A percentile compares a stretch with the other conserved stretches of the same genome.
These are phyloP conservation scores for Letharia columbiana DNA, from an alignment of 495 filamentous ascomycete species.

Conservation along the genomic window DNA sequence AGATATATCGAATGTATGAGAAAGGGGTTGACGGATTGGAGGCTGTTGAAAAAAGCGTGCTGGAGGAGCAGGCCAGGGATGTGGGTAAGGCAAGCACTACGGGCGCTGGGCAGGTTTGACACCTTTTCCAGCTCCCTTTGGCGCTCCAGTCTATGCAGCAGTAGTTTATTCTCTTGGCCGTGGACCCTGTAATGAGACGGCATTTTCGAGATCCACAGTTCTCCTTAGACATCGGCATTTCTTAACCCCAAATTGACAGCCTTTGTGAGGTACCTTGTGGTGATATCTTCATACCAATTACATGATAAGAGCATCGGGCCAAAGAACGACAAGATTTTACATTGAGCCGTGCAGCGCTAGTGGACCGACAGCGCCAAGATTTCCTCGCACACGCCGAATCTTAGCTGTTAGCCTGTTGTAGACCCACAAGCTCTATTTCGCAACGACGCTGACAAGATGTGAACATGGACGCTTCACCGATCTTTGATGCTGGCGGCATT, in stretches of 20 bases:
- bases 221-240: neutral
- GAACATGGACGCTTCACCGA: neutral
- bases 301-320: too few relatives aligned
- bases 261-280: neutral
- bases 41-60: slow-evolving; percentile 62
- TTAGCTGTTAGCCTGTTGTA: too few relatives aligned
- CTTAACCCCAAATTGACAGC: neutral
- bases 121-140: neutral
- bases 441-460: neutral
- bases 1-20: slow-evolving; percentile 67
- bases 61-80: slow-evolving; percentile 44
- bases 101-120: neutral
- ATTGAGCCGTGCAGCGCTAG: neutral
- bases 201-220: neutral
- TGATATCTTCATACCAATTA: neutral
- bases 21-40: slow-evolving; percentile 67
- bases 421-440: neutral
- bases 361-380: neutral
- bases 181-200: neutral
- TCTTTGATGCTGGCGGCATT: neutral
- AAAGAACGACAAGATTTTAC: too few relatives aligned
- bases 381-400: neutral
- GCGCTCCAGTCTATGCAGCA: neutral
- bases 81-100: slow-evolving; percentile 10
- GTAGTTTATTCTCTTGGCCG: neutral